Percentiles rank a stretch among this genome's conserved stretches.
Conservation (phyloP, 2,329 filamentous ascomycete species). For the Aureobasidium sp. region DNA sequence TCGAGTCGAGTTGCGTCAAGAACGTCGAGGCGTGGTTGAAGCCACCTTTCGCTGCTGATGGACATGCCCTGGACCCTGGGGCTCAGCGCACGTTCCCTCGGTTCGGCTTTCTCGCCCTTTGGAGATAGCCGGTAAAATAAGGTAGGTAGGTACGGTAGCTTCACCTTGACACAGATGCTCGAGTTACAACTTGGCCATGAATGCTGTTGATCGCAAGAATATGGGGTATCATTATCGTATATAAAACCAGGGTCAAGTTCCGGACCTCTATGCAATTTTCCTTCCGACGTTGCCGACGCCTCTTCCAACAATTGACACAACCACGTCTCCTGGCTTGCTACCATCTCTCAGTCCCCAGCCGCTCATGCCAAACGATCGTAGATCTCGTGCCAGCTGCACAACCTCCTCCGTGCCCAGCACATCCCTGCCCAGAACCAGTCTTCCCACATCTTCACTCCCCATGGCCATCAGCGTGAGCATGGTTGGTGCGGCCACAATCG, state of each 20-base stretch:
- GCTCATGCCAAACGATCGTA: conserved; percentile 80
- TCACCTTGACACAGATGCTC: not conserved
- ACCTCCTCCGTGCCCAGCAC: conserved; percentile 75
- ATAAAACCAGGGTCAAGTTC: not conserved
- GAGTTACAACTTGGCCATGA: not conserved
- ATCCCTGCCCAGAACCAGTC: conserved; percentile 72
- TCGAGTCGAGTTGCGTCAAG: not conserved
- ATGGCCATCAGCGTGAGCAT: conserved; percentile 91
- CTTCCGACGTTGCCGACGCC: conserved; percentile 92
- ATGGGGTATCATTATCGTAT: conserved; percentile 19
- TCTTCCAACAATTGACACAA: conserved; percentile 84
- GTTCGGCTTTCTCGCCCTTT: conserved; percentile 1
- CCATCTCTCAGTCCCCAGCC: conserved; percentile 80
- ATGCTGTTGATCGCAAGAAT: not conserved
- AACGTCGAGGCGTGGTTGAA: not conserved
- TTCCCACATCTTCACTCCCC: conserved; percentile 91
- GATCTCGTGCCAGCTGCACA: conserved; percentile 72
- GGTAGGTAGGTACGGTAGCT: not conserved
- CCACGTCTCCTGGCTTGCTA: conserved; percentile 59
- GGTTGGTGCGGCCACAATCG: conserved; percentile 61
- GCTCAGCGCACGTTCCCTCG: conserved; percentile 1
- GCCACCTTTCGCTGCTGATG: conserved; percentile 7
- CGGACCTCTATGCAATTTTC: conserved; percentile 57
- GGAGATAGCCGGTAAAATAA: not conserved
- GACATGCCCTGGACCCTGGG: not conserved